Conservation (phyloP, 192 early-diverging fungal species). For the Backusella macrospora region DNA sequence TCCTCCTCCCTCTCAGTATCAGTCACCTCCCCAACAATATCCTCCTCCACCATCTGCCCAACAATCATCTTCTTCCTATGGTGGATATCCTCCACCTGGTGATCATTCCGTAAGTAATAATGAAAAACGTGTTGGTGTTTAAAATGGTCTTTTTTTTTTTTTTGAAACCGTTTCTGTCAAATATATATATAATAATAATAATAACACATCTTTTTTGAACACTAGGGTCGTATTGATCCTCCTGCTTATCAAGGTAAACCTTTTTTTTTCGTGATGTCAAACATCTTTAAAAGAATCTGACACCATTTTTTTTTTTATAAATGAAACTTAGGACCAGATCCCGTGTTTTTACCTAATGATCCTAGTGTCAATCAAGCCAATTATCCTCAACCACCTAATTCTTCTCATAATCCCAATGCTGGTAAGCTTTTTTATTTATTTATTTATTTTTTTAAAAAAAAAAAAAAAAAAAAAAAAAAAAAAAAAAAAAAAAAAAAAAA, state of each 20-base stretch:
- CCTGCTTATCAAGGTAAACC: constrained; percentile 26
- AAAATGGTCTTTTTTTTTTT: neutral
- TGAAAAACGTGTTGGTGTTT: neutral
- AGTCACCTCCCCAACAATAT: neutral
- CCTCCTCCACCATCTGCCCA: neutral
- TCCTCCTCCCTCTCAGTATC: neutral
- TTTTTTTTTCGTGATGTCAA: neutral
- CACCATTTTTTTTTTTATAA: neutral
- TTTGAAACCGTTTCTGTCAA: neutral
- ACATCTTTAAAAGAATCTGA: neutral
- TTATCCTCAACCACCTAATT: constrained; percentile 35
- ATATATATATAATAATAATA: neutral
- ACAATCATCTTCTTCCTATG: neutral
- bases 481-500: neutral
- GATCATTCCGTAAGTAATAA: constrained; percentile 10
- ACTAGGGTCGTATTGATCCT: constrained; percentile 4
- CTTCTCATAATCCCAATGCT: constrained; percentile 27
- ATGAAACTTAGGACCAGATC: constrained; percentile 19
- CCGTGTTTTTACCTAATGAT: constrained; percentile 26
- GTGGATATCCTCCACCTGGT: neutral
- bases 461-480: neutral
- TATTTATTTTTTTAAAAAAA: no score
- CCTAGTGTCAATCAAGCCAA: constrained; percentile 29
- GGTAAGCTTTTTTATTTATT: constrained; percentile 10
- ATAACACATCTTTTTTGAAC: no score